Conservation (phyloP, 2,329 filamentous ascomycete species). For the Niveomyces coronatus region DNA sequence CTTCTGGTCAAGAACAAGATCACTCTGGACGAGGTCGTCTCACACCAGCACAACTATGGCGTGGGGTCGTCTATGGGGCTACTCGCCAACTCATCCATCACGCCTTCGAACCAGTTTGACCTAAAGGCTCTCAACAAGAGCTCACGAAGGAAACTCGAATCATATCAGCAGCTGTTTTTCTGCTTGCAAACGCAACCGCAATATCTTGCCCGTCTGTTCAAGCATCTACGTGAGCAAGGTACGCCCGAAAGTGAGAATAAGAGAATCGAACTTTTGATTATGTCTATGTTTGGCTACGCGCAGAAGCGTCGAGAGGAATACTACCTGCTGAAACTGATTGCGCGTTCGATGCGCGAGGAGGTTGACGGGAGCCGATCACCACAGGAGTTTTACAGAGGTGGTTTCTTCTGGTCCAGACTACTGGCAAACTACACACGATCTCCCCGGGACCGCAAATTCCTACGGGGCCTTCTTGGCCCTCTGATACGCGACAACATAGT, state of each 20-base stretch:
- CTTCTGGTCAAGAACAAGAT: constrained; percentile 99
- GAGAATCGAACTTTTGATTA: constrained; percentile 83
- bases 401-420: constrained; percentile 87
- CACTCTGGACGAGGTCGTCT: constrained; percentile 92
- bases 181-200: constrained; percentile 92
- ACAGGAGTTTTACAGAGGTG: constrained; percentile 80
- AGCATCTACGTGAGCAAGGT: constrained; percentile 69
- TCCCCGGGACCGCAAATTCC: constrained; percentile 82
- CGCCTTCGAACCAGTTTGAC: constrained; percentile 86
- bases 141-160: constrained; percentile 87
- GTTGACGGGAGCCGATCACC: constrained; percentile 62
- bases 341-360: constrained; percentile 75
- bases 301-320: constrained; percentile 97
- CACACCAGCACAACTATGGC: constrained; percentile 92
- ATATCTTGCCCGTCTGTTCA: constrained; percentile 84
- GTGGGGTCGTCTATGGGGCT: constrained; percentile 69
- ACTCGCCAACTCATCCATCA: constrained; percentile 78
- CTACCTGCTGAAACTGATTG: constrained; percentile 82
- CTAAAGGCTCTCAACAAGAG: constrained; percentile 96
- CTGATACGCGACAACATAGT: constrained; percentile 87
- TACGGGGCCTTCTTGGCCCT: constrained; percentile 75
- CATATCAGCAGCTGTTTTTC: constrained; percentile 97
- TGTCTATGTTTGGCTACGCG: constrained; percentile 94
- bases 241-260: constrained; percentile 88
- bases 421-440: constrained; percentile 82